These are phyloP conservation scores for Cinchona pubescens DNA, from an alignment of 257 asterid species.

Conservation along the genomic window DNA sequence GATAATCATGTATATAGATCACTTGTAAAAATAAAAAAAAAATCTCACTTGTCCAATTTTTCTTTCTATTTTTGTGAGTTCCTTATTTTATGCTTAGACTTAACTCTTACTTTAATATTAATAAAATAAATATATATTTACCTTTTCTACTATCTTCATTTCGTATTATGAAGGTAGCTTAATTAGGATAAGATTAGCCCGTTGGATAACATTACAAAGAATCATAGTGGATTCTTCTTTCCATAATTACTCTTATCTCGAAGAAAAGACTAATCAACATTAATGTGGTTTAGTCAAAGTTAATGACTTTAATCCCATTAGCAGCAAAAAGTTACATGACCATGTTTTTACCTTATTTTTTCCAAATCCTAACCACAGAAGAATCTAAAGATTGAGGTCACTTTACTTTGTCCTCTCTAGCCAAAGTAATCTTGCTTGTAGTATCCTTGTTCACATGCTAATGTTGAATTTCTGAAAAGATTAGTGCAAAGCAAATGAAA, in stretches of 20 bases:
- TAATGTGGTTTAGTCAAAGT: constrained; percentile 17
- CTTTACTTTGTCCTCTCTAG: background rate
- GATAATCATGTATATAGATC: too few relatives aligned
- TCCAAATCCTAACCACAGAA: background rate
- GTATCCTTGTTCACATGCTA: constrained; percentile 5
- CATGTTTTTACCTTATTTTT: constrained; percentile 8
- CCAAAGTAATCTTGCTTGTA: background rate
- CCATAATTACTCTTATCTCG: background rate
- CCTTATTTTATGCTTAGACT: too few relatives aligned
- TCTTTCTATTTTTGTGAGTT: background rate
- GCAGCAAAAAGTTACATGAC: background rate
- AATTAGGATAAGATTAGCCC: background rate
- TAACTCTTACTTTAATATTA: too few relatives aligned
- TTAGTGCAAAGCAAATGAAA: constrained; percentile 2
- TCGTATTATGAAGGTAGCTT: background rate
- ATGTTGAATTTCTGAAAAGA: background rate
- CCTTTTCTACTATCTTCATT: background rate
- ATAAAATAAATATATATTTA: too few relatives aligned
- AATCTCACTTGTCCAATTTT: too few relatives aligned
- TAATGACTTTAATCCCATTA: background rate
- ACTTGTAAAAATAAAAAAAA: too few relatives aligned
- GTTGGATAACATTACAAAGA: background rate
- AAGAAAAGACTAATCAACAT: constrained; percentile 8
- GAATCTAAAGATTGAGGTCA: background rate
- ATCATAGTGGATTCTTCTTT: background rate